A percentile compares a stretch with the other conserved stretches of the same genome.
Evolutionary conservation across 176 grass and related monocot species (phyloP).

Genomic region (Carex scoparia): DNA sequence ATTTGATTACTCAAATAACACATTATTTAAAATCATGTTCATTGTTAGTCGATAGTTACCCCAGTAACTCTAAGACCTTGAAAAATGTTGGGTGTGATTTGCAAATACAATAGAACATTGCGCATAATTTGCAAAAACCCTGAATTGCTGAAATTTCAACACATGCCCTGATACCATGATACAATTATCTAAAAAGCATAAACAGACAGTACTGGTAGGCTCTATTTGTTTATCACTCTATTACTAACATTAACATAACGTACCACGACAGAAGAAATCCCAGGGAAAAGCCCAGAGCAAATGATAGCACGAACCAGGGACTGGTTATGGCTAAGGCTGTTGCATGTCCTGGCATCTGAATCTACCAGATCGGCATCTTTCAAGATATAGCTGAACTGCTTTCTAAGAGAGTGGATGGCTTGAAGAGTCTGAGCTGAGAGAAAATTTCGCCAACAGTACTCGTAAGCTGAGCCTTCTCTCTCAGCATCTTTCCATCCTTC

Average conservation of each 20-base stretch:
- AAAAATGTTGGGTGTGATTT: not conserved
- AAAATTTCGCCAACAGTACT: constrained; percentile 97
- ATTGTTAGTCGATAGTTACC: not conserved
- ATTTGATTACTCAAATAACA: not conserved
- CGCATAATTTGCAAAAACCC: not conserved
- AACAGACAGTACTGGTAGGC: not conserved
- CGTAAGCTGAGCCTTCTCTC: constrained; percentile 85
- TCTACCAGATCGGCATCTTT: constrained; percentile 81
- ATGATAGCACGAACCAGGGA: constrained; percentile 81
- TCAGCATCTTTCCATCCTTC: constrained; percentile 99
- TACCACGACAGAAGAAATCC: constrained; percentile 95
- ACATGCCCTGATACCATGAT: not conserved
- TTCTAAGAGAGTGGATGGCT: constrained; percentile 87
- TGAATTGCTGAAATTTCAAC: not conserved
- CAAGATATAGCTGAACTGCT: constrained; percentile 89
- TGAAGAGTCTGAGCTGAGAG: constrained; percentile 93
- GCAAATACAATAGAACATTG: not conserved
- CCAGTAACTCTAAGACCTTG: not conserved
- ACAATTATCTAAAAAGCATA: not conserved
- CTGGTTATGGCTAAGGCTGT: constrained; percentile 94
- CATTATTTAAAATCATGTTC: not conserved
- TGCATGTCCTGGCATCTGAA: constrained; percentile 53
- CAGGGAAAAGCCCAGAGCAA: constrained; percentile 89
- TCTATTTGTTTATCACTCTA: not conserved
- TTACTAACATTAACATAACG: constrained; percentile 3